phyloP scores from a whole-genome alignment of 768 basidiomycete species.

The Trametes elegans region DNA sequence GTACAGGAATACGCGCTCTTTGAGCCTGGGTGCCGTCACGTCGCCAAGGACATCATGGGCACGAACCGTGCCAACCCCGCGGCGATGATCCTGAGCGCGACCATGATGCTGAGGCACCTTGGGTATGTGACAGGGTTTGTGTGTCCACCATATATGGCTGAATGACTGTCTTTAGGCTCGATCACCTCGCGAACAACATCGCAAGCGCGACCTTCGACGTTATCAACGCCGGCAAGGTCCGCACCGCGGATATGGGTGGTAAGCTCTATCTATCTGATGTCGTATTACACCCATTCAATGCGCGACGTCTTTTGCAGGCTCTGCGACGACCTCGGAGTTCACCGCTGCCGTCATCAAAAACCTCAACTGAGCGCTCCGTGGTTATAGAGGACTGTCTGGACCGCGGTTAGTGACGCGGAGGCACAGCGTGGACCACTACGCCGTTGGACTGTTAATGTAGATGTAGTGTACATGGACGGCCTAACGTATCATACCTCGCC shows the following conservation, averaged over 20 bases:
- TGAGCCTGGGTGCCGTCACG: conserved; percentile 97
- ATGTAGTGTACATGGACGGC: conserved; percentile 22
- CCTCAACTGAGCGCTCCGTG: conserved; percentile 39
- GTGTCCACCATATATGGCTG: conserved; percentile 5
- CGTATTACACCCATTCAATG: background rate
- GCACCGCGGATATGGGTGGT: conserved; percentile 96
- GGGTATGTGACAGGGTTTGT: conserved; percentile 52
- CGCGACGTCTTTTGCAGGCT: conserved; percentile 45
- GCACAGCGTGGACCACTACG: conserved; percentile 12
- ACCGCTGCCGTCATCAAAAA: conserved; percentile 89
- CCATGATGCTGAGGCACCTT: conserved; percentile 96
- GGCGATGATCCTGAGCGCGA: conserved; percentile 95
- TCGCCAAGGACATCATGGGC: conserved; percentile 94
- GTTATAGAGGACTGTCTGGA: conserved; percentile 2
- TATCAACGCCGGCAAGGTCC: conserved; percentile 82
- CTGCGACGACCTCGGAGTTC: conserved; percentile 91
- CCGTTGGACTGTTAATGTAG: conserved; percentile 21
- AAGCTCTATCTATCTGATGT: conserved; percentile 31
- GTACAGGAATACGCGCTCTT: conserved; percentile 92
- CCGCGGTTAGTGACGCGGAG: background rate
- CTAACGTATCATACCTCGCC: conserved; percentile 17
- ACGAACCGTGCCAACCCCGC: conserved; percentile 95
- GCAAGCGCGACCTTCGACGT: conserved; percentile 91
- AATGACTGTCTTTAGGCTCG: conserved; percentile 59
- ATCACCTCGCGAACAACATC: conserved; percentile 90